Conservation (phyloP, 768 basidiomycete genomes). For the Phylloporus rhodoxanthus region DNA sequence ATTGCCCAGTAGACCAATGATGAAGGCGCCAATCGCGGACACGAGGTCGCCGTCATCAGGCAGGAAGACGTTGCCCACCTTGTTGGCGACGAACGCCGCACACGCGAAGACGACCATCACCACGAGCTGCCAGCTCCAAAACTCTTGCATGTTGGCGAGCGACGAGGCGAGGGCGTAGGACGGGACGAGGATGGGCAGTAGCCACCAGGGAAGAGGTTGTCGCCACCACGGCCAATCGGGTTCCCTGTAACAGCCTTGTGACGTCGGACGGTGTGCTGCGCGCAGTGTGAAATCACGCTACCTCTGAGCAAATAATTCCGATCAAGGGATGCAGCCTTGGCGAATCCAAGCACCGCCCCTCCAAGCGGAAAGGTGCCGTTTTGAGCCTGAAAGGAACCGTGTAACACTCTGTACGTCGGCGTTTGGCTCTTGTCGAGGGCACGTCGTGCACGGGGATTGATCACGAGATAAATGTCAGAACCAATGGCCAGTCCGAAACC, state of each 20-base stretch:
- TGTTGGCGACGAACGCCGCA: slow-evolving; percentile 66
- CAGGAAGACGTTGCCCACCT: slow-evolving; percentile 52
- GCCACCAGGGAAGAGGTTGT: slow-evolving; percentile 78
- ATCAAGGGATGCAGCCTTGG: slow-evolving; percentile 30
- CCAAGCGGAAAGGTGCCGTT: slow-evolving; percentile 42
- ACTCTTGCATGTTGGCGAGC: slow-evolving; percentile 68
- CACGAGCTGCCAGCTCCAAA: slow-evolving; percentile 62
- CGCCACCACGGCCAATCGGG: slow-evolving; percentile 72
- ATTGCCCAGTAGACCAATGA: slow-evolving; percentile 76
- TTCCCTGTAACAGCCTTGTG: slow-evolving; percentile 67
- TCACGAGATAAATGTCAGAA: slow-evolving; percentile 70
- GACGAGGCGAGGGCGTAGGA: slow-evolving; percentile 70
- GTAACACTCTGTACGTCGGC: slow-evolving; percentile 40
- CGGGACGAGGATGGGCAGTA: slow-evolving; percentile 71
- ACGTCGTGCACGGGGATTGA: slow-evolving; percentile 52
- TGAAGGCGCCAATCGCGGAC: slow-evolving; percentile 72
- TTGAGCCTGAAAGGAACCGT: slow-evolving; percentile 47
- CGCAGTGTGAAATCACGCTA: slow-evolving; percentile 1
- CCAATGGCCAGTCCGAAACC: slow-evolving; percentile 83
- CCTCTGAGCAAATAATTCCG: slow-evolving; percentile 29
- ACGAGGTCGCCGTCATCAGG: slow-evolving; percentile 68
- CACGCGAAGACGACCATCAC: slow-evolving; percentile 84
- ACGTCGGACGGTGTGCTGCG: slow-evolving; percentile 23
- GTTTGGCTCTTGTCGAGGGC: slow-evolving; percentile 28
- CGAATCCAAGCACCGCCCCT: slow-evolving; percentile 46